Evolutionary conservation across 2,329 filamentous ascomycete genomes (phyloP), one percentile per base, ranked within the genome.

Genomic region (Penicillium sp.): DNA sequence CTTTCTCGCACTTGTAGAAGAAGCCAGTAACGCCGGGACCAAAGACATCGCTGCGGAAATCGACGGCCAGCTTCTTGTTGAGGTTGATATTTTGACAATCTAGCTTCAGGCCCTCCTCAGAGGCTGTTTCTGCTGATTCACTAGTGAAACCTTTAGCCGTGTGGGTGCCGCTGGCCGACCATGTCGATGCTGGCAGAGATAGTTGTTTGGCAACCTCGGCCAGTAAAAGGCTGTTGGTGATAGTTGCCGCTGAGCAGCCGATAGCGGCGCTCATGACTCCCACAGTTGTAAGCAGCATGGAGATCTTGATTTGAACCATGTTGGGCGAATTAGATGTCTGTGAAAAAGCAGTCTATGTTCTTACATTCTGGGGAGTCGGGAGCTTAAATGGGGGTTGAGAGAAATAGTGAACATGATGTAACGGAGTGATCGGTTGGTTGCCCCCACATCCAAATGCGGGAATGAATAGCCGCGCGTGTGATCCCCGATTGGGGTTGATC

Each of bases 1-100:
- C 54, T n/a, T 57, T 57, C 53, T 63, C 59, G 36, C 61, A 64
- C 47, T 63, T 64, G 46, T 61, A 64, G 50, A 64, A 64, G 51
- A 56, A 63, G 7, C 61, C 59, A 6, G 53, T 55, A 14, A 61
- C 47, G 1, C 60, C 59, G 1, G 56, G 27, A 1, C 61, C 59
- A 7, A 64, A 41, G 0, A 64, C 57, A 30, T 64, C 61, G 35
- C 58, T 64, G 44, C 61, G 61, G 59, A 64, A 64, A 23, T 64
- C 56, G 11, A 56, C 51, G 3, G 60, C 51, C 10, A 64, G 50
- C 50, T 63, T 63, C 39, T 59, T 58, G 51, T 63, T 63, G 10
- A 64, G 46, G 18, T 64, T 63, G 55, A 63, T 60, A 27, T 64
- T 64, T 7, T 61, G 56, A 46, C 61, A 64, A 38, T 64, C 60